These are phyloP conservation scores for Colletotrichum sojae DNA, from an alignment of 2,329 filamentous ascomycete species.

Conservation along the genomic window DNA sequence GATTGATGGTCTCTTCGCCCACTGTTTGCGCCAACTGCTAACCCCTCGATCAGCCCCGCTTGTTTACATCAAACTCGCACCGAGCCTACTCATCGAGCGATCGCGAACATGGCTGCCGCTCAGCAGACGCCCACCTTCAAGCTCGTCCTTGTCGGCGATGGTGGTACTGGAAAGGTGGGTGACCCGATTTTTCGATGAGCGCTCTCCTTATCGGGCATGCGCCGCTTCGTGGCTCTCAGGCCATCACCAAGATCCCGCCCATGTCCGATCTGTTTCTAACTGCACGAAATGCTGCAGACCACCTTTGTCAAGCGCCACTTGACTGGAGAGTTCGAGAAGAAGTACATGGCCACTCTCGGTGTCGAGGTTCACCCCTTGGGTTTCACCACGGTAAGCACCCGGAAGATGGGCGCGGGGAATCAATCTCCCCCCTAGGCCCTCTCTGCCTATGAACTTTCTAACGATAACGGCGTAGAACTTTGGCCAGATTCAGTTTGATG, in stretches of 20 bases:
- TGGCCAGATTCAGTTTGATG: conserved; percentile 97
- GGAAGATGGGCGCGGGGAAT: conserved; percentile 37
- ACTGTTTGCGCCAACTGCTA: conserved; percentile 36
- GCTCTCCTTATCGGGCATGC: conserved; percentile 5
- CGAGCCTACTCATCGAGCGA: conserved; percentile 39
- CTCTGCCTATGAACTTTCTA: background rate
- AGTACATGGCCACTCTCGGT: conserved; percentile 99
- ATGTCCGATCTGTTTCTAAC: conserved; percentile 43
- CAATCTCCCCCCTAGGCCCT: background rate
- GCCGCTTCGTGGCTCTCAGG: background rate
- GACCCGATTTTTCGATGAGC: background rate
- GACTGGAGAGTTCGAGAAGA: conserved; percentile 99
- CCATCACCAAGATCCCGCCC: background rate
- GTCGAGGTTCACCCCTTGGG: conserved; percentile 99
- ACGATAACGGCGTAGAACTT: conserved; percentile 80
- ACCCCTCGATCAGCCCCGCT: conserved; percentile 52
- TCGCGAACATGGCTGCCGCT: conserved; percentile 76
- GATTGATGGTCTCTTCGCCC: background rate
- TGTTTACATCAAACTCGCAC: conserved; percentile 60
- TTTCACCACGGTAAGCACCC: conserved; percentile 90
- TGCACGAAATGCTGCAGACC: conserved; percentile 72
- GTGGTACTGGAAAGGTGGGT: conserved; percentile 96
- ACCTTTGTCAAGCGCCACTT: conserved; percentile 99
- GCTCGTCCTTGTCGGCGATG: conserved; percentile 99
- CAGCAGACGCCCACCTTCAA: conserved; percentile 87